phyloP scores from a whole-genome alignment of 768 basidiomycete genomes.

The Trametes maxima region DNA sequence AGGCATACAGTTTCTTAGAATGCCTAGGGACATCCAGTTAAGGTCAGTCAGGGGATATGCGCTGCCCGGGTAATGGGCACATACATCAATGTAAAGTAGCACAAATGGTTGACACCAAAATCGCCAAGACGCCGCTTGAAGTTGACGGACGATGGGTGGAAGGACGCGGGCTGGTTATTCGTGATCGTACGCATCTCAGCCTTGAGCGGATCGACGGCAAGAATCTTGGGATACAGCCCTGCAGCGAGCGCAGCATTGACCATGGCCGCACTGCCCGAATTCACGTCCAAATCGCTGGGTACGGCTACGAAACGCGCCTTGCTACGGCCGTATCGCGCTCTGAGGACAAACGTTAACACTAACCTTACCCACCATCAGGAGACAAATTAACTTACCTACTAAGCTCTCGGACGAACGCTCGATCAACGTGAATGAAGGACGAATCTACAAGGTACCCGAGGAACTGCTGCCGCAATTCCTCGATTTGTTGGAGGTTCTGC shows the following conservation, averaged over 20 bases:
- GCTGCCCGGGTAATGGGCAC: constrained; percentile 23
- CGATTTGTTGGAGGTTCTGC: constrained; percentile 92
- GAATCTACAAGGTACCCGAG: constrained; percentile 81
- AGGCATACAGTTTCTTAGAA: constrained; percentile 89
- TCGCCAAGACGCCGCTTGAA: constrained; percentile 69
- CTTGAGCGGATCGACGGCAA: constrained; percentile 60
- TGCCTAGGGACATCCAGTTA: constrained; percentile 56
- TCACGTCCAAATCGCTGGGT: constrained; percentile 69
- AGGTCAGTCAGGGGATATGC: constrained; percentile 17
- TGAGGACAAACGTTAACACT: constrained; percentile 29
- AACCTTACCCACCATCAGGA: neutral
- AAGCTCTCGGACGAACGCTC: constrained; percentile 66
- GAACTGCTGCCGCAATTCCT: constrained; percentile 88
- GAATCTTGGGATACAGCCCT: constrained; percentile 89
- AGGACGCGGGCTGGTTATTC: constrained; percentile 76
- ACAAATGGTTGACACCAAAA: constrained; percentile 72
- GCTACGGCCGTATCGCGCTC: constrained; percentile 74
- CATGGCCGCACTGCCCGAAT: constrained; percentile 64
- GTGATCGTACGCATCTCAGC: constrained; percentile 76
- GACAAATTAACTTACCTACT: constrained; percentile 48
- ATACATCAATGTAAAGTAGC: constrained; percentile 89
- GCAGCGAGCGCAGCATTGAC: constrained; percentile 83
- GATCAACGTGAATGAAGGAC: constrained; percentile 73
- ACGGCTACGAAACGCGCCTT: constrained; percentile 75
- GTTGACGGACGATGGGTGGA: constrained; percentile 94